A percentile compares a stretch with the other conserved stretches of the same genome.
Evolutionary conservation across 192 early-diverging fungal species (phyloP).

Genomic region (Chytriomyces confervae): DNA sequence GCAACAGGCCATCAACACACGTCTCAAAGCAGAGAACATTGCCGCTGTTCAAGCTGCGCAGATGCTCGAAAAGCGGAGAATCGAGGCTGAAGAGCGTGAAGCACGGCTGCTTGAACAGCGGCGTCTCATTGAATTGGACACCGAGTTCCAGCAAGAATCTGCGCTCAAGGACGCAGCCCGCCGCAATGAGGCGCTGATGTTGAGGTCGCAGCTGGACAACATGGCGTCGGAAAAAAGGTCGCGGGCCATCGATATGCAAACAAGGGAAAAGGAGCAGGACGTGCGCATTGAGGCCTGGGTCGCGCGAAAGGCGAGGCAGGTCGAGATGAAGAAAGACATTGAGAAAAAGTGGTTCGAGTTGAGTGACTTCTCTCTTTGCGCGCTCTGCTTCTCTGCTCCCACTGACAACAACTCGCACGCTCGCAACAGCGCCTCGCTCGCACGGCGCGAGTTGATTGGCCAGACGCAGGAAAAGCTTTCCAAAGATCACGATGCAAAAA

Average conservation of each 20-base stretch:
- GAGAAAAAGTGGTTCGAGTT: constrained; percentile 48
- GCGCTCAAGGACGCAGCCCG: not conserved
- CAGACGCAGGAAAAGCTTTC: constrained; percentile 23
- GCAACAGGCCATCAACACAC: not conserved
- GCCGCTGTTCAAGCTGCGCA: constrained; percentile 21
- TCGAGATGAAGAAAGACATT: constrained; percentile 39
- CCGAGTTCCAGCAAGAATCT: constrained; percentile 6
- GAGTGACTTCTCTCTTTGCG: not conserved
- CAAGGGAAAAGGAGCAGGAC: constrained; percentile 29
- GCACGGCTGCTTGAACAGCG: constrained; percentile 7
- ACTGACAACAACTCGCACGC: not conserved
- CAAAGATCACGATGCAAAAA: constrained; percentile 32
- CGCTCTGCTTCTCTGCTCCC: not conserved
- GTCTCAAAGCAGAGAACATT: constrained; percentile 23
- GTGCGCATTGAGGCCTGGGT: constrained; percentile 43
- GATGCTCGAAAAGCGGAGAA: not conserved
- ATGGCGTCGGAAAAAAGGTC: not conserved
- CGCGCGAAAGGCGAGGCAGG: constrained; percentile 40
- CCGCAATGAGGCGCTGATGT: not conserved
- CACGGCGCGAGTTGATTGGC: constrained; percentile 36
- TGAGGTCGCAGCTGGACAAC: constrained; percentile 32
- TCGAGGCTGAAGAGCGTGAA: constrained; percentile 8
- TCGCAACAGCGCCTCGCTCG: constrained; percentile 36
- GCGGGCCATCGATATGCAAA: constrained; percentile 1
- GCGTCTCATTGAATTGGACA: constrained; percentile 1